A percentile compares a stretch with the other conserved stretches of the same genome.
phyloP scores from a whole-genome alignment of 495 filamentous ascomycete genomes.

The Cercophora samala region DNA sequence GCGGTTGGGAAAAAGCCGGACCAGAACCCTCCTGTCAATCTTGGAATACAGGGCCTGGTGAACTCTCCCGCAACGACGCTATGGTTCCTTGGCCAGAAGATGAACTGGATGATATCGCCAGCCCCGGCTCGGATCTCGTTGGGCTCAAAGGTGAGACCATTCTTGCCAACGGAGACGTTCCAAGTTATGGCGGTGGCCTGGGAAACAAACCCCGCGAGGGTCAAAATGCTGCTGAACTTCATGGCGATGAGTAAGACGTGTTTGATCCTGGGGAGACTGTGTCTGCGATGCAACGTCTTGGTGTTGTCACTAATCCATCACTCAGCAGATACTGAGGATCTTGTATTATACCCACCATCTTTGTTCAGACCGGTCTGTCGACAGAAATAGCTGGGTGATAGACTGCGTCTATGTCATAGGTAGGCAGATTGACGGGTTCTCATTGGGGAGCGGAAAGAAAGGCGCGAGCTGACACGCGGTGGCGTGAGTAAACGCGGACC shows the following conservation, averaged over 20 bases:
- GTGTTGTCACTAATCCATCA: neutral
- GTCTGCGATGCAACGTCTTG: neutral
- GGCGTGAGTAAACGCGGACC: neutral
- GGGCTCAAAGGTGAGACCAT: slow-evolving; percentile 33
- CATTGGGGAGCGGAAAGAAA: neutral
- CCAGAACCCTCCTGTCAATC: slow-evolving; percentile 40
- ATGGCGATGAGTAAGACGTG: slow-evolving; percentile 3
- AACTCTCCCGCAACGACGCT: slow-evolving; percentile 49
- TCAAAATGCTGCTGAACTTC: slow-evolving; percentile 15
- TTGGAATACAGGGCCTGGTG: slow-evolving; percentile 45
- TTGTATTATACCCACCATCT: neutral
- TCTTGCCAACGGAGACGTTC: slow-evolving; percentile 28
- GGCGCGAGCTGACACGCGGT: neutral
- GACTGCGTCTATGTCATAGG: neutral
- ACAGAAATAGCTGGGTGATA: neutral
- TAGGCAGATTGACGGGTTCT: neutral
- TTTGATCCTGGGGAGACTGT: neutral
- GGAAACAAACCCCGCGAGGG: slow-evolving; percentile 20
- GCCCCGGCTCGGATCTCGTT: slow-evolving; percentile 34
- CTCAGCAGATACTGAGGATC: neutral
- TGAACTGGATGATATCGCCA: slow-evolving; percentile 54
- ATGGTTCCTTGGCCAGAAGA: slow-evolving; percentile 51
- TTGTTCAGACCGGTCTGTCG: neutral
- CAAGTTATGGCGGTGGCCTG: slow-evolving; percentile 27
- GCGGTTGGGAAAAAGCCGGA: slow-evolving; percentile 45